Percentiles rank a stretch among this genome's conserved stretches.
These are phyloP conservation scores for Mercurialis annua DNA, from an alignment of 345 rosid species.

Conservation along the genomic window DNA sequence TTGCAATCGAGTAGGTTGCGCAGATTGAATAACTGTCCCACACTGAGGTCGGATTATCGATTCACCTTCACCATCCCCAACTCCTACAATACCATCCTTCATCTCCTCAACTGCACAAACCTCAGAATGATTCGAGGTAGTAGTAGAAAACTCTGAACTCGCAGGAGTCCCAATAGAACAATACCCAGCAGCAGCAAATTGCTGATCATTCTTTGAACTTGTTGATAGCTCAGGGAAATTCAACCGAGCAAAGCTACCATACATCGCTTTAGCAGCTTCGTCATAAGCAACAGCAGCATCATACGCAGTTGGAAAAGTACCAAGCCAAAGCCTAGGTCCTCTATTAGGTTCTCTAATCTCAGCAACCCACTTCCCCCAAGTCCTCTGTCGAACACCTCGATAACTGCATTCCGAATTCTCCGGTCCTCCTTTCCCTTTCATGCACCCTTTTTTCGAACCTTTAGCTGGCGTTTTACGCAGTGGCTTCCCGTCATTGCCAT, in stretches of 20 bases:
- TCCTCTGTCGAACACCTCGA: constrained; percentile 86
- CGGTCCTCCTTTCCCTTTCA: constrained; percentile 97
- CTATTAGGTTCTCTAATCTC: constrained; percentile 75
- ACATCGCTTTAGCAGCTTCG: constrained; percentile 68
- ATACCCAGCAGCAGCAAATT: neutral
- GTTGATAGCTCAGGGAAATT: constrained; percentile 40
- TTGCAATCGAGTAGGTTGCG: neutral
- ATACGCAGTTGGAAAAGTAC: constrained; percentile 60
- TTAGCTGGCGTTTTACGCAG: constrained; percentile 48
- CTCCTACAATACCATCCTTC: constrained; percentile 10
- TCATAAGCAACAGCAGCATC: constrained; percentile 91
- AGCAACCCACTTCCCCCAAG: constrained; percentile 97
- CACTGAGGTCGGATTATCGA: neutral
- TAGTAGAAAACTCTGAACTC: constrained; percentile 28
- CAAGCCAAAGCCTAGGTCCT: constrained; percentile 75
- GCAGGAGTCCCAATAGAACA: constrained; percentile 22
- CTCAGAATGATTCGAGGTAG: constrained; percentile 44
- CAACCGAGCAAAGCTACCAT: constrained; percentile 56
- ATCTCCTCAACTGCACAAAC: constrained; percentile 33
- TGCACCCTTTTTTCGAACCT: constrained; percentile 83
- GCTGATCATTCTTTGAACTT: neutral
- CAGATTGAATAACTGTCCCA: neutral
- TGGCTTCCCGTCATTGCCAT: constrained; percentile 14
- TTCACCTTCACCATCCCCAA: constrained; percentile 28
- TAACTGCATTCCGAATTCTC: constrained; percentile 51